Evolutionary conservation across 2,329 filamentous ascomycete genomes (phyloP).

Genomic region (Xylaria sp.): DNA sequence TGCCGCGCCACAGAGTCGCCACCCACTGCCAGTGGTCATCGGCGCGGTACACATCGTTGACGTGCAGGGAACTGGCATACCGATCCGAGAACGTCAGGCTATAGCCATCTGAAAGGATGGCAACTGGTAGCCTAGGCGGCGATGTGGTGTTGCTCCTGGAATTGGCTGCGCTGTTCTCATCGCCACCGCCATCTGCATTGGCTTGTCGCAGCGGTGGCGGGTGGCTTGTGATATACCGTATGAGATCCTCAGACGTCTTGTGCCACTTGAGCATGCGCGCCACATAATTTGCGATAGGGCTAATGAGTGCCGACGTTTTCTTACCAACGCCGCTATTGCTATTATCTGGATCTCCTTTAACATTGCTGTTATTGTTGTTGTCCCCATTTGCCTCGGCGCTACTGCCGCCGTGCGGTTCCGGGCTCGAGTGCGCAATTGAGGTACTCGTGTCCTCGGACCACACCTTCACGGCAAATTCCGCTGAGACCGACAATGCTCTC

Average conservation of each 20-base stretch:
- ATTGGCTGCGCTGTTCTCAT: not conserved
- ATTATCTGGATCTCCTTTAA: conserved; percentile 16
- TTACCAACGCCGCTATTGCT: conserved; percentile 1
- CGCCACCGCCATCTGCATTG: not conserved
- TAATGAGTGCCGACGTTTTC: conserved; percentile 47
- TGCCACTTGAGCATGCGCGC: conserved; percentile 79
- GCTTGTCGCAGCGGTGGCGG: conserved; percentile 30
- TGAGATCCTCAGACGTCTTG: conserved; percentile 75
- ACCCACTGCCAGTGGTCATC: conserved; percentile 99
- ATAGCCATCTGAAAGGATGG: conserved; percentile 80
- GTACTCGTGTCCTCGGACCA: conserved; percentile 55
- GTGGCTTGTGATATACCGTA: conserved; percentile 58
- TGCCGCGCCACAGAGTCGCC: conserved; percentile 90
- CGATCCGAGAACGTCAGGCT: conserved; percentile 81
- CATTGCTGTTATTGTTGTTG: conserved; percentile 2
- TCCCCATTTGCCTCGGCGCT: conserved; percentile 8
- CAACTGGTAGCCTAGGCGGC: conserved; percentile 67
- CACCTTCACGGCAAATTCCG: conserved; percentile 58
- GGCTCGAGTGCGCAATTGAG: conserved; percentile 36
- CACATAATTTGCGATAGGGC: conserved; percentile 69
- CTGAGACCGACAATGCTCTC: conserved; percentile 63
- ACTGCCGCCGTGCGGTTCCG: conserved; percentile 29
- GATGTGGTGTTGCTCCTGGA: conserved; percentile 10
- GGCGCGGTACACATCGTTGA: conserved; percentile 79
- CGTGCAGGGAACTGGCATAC: conserved; percentile 78